These are phyloP conservation scores for Ceratobasidium sp. DNA, from an alignment of 1,284 basidiomycete species.

Conservation along the genomic window DNA sequence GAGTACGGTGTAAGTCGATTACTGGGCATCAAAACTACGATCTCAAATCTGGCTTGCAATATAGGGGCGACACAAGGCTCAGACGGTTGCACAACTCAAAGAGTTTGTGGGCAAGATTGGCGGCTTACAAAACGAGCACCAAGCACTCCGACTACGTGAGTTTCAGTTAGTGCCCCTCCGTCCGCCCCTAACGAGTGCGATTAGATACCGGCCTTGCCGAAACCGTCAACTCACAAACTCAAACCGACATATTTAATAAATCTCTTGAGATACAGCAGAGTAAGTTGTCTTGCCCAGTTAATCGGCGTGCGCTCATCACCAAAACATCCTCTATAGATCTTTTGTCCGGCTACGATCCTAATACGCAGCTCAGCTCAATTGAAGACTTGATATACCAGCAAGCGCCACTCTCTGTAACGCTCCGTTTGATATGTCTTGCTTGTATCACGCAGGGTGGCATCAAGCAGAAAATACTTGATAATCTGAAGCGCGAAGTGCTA, in stretches of 20 bases:
- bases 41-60: constrained; percentile 13
- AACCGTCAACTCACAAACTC: constrained; percentile 85
- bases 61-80: constrained; percentile 81
- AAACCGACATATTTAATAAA: constrained; percentile 91
- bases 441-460: constrained; percentile 88
- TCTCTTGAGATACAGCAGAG: constrained; percentile 97
- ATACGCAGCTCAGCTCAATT: constrained; percentile 81
- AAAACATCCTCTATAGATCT: constrained; percentile 70
- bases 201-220: constrained; percentile 96
- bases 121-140: constrained; percentile 91
- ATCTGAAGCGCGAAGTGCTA: constrained; percentile 90
- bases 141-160: constrained; percentile 88
- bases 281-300: constrained; percentile 57
- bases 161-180: constrained; percentile 46
- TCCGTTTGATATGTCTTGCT: constrained; percentile 88
- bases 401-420: constrained; percentile 79
- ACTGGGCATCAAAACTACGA: constrained; percentile 50
- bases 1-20: constrained; percentile 81
- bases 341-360: constrained; percentile 87
- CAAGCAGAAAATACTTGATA: constrained; percentile 88
- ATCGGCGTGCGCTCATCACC: neutral
- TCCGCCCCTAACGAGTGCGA: constrained; percentile 27
- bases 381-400: constrained; percentile 91
- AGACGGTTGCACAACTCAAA: constrained; percentile 91
- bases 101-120: constrained; percentile 97